Conservation (phyloP, 2,329 filamentous ascomycete genomes). For the Pseudogymnoascus sp. region DNA sequence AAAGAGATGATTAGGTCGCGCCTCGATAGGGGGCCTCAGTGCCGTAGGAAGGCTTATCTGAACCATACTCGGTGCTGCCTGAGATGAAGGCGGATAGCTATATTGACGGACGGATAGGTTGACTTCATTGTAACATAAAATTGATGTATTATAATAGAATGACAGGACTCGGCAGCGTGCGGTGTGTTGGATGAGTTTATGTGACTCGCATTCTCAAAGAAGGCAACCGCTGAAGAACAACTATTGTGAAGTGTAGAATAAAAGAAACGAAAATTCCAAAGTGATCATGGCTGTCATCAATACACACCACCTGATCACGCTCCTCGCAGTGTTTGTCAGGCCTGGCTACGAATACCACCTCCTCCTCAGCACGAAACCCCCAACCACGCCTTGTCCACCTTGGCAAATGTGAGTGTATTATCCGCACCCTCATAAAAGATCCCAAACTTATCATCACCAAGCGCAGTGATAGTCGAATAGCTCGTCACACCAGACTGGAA, state of each 20-base stretch:
- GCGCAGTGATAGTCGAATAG: not conserved
- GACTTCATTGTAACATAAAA: too few species aligned
- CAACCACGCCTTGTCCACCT: not conserved
- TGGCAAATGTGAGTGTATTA: not conserved
- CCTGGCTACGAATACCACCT: not conserved
- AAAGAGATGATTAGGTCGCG: too few species aligned
- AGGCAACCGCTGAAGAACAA: not conserved
- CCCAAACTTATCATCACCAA: not conserved
- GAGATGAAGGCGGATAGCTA: too few species aligned
- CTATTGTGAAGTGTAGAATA: not conserved
- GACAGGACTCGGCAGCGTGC: too few species aligned
- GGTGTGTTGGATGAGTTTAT: not conserved
- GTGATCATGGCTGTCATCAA: not conserved
- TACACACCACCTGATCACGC: not conserved
- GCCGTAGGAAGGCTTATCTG: too few species aligned
- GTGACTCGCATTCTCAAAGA: not conserved
- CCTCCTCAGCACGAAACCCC: not conserved
- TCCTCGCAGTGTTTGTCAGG: not conserved
- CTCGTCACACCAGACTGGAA: not conserved
- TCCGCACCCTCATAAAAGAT: not conserved
- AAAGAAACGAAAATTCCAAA: not conserved
- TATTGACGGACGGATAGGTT: too few species aligned
- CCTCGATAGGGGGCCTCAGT: too few species aligned
- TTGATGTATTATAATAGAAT: too few species aligned
- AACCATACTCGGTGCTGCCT: too few species aligned